A percentile compares a stretch with the other conserved stretches of the same genome.
Conservation (phyloP, 2,329 filamentous ascomycete genomes). For the Cladophialophora yegresii region DNA sequence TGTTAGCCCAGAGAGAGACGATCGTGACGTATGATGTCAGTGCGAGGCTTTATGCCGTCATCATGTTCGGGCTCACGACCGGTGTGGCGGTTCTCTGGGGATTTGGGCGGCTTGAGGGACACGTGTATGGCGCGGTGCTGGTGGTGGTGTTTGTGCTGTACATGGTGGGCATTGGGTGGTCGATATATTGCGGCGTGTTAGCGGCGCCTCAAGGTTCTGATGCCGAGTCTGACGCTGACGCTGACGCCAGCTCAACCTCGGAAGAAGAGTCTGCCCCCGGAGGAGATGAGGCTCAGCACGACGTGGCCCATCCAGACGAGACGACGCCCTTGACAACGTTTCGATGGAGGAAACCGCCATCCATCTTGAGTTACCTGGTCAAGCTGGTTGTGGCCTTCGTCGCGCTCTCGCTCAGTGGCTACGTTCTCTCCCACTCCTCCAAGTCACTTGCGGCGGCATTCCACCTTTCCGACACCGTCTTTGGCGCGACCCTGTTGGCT, state of each 20-base stretch:
- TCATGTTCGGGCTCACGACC: constrained; percentile 49
- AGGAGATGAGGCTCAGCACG: not conserved
- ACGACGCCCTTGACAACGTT: not conserved
- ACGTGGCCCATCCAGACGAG: not conserved
- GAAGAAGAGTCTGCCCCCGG: not conserved
- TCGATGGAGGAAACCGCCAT: constrained; percentile 33
- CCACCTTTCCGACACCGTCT: constrained; percentile 49
- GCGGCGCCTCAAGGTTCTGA: constrained; percentile 49
- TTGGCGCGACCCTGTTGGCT: constrained; percentile 53
- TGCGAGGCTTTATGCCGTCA: constrained; percentile 51
- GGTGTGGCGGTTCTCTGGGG: constrained; percentile 39
- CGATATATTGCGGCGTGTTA: constrained; percentile 50
- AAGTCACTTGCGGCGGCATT: constrained; percentile 47
- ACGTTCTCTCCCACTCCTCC: constrained; percentile 52
- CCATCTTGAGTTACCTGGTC: constrained; percentile 44
- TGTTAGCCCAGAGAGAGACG: constrained; percentile 46
- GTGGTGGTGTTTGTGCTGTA: constrained; percentile 51
- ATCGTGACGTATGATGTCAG: constrained; percentile 50
- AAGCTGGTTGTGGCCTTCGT: constrained; percentile 51
- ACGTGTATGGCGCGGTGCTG: constrained; percentile 45
- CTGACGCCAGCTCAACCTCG: not conserved
- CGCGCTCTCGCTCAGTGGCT: constrained; percentile 51
- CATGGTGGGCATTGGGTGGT: constrained; percentile 48
- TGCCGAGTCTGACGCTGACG: constrained; percentile 37
- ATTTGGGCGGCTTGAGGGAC: constrained; percentile 14